Conservation (phyloP, 2,329 filamentous ascomycete genomes). For the Fusarium burgessii region DNA sequence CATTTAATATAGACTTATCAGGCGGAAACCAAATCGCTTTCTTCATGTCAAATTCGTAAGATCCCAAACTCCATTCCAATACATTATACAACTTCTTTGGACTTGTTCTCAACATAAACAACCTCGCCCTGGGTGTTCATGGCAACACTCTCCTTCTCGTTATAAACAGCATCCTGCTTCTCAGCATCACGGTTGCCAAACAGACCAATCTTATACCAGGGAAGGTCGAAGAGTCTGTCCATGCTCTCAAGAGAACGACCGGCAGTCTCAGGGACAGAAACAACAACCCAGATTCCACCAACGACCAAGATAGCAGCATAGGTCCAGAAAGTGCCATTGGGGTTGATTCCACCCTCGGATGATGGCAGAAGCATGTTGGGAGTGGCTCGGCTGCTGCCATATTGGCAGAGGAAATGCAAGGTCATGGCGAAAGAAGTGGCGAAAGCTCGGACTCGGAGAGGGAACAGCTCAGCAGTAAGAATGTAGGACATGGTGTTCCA, state of each 20-base stretch:
- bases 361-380: constrained; percentile 13
- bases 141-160: constrained; percentile 15
- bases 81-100: constrained; percentile 8
- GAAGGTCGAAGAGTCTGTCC: constrained; percentile 22
- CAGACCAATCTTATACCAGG: constrained; percentile 22
- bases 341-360: constrained; percentile 16
- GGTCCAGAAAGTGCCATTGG: constrained; percentile 20
- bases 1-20: neutral
- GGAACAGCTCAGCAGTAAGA: constrained; percentile 28
- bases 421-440: constrained; percentile 22
- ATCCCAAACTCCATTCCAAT: neutral
- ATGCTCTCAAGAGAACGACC: constrained; percentile 24
- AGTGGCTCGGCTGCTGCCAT: constrained; percentile 20
- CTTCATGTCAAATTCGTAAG: neutral
- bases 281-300: constrained; percentile 13
- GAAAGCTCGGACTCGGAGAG: constrained; percentile 24
- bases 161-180: constrained; percentile 16
- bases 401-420: constrained; percentile 17
- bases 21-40: neutral
- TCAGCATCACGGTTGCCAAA: constrained; percentile 25
- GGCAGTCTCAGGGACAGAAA: constrained; percentile 16
- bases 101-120: constrained; percentile 14
- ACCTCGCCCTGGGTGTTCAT: constrained; percentile 7
- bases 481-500: constrained; percentile 36
- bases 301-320: constrained; percentile 8